Base-by-base conservation (phyloP, 2,329 filamentous ascomycete species). In the Pseudogymnoascus sp. region DNA sequence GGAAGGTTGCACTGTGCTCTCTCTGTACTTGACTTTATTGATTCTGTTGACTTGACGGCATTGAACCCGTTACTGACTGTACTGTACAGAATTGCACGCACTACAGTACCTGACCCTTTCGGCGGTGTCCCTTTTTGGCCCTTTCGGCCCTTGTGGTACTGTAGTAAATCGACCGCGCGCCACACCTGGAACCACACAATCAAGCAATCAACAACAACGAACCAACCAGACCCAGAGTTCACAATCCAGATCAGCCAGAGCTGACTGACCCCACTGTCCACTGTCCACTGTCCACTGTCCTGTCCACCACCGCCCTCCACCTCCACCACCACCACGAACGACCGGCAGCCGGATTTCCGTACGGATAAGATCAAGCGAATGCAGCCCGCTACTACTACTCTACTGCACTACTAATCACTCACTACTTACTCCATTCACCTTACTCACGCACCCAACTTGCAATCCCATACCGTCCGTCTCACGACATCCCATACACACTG, bases 291-390 rank as follows among this genome's bases (percentile, higher is more conserved):
- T 4, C 47, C 47, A 28, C 47, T 23, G 7, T 25, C 23, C 23
- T 6, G 21, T 25, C 23, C 23, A 25, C 23, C 21, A 21, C 23
- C 23, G 23, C 3, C 25, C 25, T 16, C 25, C 25, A 31, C 47
- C 23, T 28, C 44, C 38, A 18, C 38, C n/a, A 18, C 38, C 38
- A 42, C 38, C 38, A 11, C 38, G n/a, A 25, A 11, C 38, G n/a
- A 25, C 47, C 47, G 47, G 28, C 25, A 56, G 18, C 50, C 50
- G 50, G 50, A 56, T 56, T 56, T 56, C 50, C 28, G n/a, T 56
- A 56, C 50, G 50, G 50, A 56, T 56, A 56, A 33, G 47, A 56
- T 18, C 50, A 33, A 56, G 50, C 50, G 50, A 56, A 56, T 56
- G 28, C 50, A 33, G 50, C n/a, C 50, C 50, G 47, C 47, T 56